A percentile compares a stretch with the other conserved stretches of the same genome.
Evolutionary conservation across 768 basidiomycete species (phyloP).

Genomic region (Leucosporidium creatinivorum): DNA sequence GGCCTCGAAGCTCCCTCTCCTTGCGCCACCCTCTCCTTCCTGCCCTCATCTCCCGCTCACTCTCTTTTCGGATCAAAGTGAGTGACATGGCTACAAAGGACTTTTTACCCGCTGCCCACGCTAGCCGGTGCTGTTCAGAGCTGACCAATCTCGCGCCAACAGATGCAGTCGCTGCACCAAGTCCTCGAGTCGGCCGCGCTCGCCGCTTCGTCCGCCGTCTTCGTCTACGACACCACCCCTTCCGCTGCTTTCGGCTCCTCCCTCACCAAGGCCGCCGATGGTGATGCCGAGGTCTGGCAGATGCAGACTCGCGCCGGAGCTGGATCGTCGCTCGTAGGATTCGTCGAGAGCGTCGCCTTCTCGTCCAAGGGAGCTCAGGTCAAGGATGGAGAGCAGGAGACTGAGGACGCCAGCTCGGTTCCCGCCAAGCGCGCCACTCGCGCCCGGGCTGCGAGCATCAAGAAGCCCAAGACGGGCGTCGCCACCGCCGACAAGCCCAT

Average conservation of each 20-base stretch:
- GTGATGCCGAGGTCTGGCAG: conserved; percentile 34
- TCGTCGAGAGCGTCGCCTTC: conserved; percentile 53
- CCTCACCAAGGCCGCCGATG: conserved; percentile 8
- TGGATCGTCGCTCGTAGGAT: conserved; percentile 67
- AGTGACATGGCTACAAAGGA: neutral
- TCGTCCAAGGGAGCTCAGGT: conserved; percentile 56
- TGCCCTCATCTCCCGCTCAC: too few species aligned
- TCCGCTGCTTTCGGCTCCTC: conserved; percentile 21
- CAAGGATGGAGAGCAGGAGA: conserved; percentile 38
- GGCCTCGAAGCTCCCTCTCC: too few species aligned
- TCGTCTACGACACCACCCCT: conserved; percentile 28
- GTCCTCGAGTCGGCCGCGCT: conserved; percentile 22
- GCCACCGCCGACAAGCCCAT: conserved; percentile 33
- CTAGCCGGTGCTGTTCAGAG: too few species aligned
- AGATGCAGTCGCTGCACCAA: conserved; percentile 19
- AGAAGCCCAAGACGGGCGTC: conserved; percentile 3
- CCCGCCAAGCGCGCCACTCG: conserved; percentile 5
- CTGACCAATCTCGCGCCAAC: neutral
- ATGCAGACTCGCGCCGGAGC: conserved; percentile 80
- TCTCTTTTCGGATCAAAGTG: neutral
- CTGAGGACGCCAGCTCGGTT: conserved; percentile 53
- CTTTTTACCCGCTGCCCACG: too few species aligned
- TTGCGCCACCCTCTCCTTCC: too few species aligned
- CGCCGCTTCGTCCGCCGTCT: conserved; percentile 16
- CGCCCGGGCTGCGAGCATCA: neutral